Base-by-base conservation (phyloP, 78 protist genomes). In the Capsaspora owczarzaki region DNA sequence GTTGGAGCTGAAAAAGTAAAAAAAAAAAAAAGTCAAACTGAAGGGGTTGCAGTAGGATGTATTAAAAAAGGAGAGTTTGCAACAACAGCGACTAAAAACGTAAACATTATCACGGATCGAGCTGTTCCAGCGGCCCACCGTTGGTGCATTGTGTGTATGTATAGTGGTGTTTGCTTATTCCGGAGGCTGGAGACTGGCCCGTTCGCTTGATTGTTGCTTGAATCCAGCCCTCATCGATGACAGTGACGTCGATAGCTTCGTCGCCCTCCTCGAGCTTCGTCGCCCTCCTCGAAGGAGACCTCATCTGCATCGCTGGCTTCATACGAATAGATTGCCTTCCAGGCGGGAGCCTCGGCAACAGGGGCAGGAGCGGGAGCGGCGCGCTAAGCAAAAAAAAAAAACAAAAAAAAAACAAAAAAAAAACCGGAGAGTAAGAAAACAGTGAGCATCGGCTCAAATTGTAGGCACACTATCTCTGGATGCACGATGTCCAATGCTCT, bases 221-320 rank as follows among this genome's bases (percentile, higher is more conserved):
- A 4, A 61, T 61, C 74, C 74, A 68, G 49, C 74, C 74, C 23
- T 68, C 74, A 47, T 68, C 74, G n/a, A 68, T 40, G 20, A 40
- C 40, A 4, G 4, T 8, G 43, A 16, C 74, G 74, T 35, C 22
- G 47, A 40, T 68, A 29, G 40, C 40, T 43, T 40, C 47, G 19
- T 68, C 74, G 29, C 74, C 74, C 74, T 68, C 74, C 74, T 40
- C 16, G 22, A 29, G 40, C 40, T 43, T 40, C 47, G 19, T 68
- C 74, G 29, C 74, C 74, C 74, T 68, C 74, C 74, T 40, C 16
- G 22, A 68, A 40, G n/a, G 74, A 68, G 40, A 35, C 43, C 47
- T 68, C 74, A 47, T 68, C 74, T 27, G 19, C 19, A 29, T 68
- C 74, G n/a, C 49, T 47, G 27, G 22, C 37, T 1, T 68, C 74